phyloP scores from a whole-genome alignment of 495 filamentous ascomycete genomes.

The Xylaria telfairii region DNA sequence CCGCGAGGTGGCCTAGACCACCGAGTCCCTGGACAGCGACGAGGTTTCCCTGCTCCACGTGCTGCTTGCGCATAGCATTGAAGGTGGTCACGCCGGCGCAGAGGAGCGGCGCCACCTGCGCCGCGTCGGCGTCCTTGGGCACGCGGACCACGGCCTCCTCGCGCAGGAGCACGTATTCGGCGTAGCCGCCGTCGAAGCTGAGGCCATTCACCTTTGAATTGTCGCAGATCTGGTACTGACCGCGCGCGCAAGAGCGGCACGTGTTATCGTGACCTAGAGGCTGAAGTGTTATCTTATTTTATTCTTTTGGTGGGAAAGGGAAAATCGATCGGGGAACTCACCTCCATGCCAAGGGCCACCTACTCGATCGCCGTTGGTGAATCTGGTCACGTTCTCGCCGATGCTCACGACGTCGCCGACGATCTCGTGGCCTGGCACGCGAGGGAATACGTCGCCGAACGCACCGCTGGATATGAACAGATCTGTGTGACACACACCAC shows the following conservation, averaged over 20 bases:
- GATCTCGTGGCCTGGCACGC: conserved; percentile 62
- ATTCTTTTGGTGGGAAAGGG: background rate
- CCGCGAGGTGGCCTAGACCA: conserved; percentile 70
- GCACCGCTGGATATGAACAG: conserved; percentile 42
- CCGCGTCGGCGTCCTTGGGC: conserved; percentile 62
- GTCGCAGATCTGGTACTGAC: conserved; percentile 63
- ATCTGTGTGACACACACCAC: conserved; percentile 61
- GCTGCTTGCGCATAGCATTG: conserved; percentile 70
- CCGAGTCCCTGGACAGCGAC: conserved; percentile 72
- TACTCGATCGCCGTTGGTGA: conserved; percentile 56
- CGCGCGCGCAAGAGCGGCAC: conserved; percentile 56
- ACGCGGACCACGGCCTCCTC: conserved; percentile 69
- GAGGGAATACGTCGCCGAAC: conserved; percentile 54
- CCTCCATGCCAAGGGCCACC: conserved; percentile 66
- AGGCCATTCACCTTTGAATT: conserved; percentile 58
- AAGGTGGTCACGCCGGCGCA: conserved; percentile 78
- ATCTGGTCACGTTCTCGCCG: conserved; percentile 49
- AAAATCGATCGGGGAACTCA: too few relatives aligned
- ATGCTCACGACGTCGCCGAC: conserved; percentile 60
- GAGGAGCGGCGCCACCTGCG: conserved; percentile 68
- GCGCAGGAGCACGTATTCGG: conserved; percentile 67
- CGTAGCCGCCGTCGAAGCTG: conserved; percentile 62
- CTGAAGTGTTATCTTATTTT: conserved; percentile 11
- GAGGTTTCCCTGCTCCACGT: conserved; percentile 59
- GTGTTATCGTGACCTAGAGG: conserved; percentile 47